These are phyloP conservation scores for Phialophora expanda DNA, from an alignment of 2,329 filamentous ascomycete species.

Conservation along the genomic window DNA sequence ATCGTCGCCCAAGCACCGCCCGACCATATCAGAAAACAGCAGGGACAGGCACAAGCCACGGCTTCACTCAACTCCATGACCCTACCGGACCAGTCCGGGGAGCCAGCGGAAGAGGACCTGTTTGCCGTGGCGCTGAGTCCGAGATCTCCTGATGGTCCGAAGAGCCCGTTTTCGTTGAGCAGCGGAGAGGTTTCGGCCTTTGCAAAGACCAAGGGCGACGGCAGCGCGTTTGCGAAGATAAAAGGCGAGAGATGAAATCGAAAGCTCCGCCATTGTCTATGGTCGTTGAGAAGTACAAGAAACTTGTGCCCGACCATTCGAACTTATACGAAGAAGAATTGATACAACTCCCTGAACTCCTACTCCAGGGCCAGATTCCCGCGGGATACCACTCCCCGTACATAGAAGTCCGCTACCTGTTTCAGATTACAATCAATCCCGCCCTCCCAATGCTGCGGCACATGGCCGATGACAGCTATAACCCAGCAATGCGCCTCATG, in stretches of 20 bases:
- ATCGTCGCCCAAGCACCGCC: conserved; percentile 49
- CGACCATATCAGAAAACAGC: conserved; percentile 46
- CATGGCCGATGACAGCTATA: background rate
- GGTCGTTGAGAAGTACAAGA: conserved; percentile 9
- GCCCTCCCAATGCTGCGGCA: background rate
- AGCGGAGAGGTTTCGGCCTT: conserved; percentile 46
- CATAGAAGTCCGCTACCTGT: conserved; percentile 2
- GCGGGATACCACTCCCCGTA: conserved; percentile 15
- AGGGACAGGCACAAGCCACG: conserved; percentile 42
- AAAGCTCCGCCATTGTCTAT: background rate
- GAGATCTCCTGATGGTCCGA: conserved; percentile 81
- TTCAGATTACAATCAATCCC: conserved; percentile 1
- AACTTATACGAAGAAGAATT: conserved; percentile 25
- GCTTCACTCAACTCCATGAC: conserved; percentile 42
- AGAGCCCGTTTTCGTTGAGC: conserved; percentile 75
- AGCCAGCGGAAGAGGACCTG: conserved; percentile 70
- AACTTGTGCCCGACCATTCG: conserved; percentile 19
- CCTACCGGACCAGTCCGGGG: conserved; percentile 48
- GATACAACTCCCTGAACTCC: conserved; percentile 8
- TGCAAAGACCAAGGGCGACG: conserved; percentile 34
- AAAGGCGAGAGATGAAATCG: conserved; percentile 33
- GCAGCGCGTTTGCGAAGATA: conserved; percentile 38
- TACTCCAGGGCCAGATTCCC: conserved; percentile 3
- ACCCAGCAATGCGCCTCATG: conserved; percentile 2
- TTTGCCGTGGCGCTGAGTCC: conserved; percentile 89